Base-by-base conservation (phyloP, 2,329 filamentous ascomycete species). In the Diplodia mutila region DNA sequence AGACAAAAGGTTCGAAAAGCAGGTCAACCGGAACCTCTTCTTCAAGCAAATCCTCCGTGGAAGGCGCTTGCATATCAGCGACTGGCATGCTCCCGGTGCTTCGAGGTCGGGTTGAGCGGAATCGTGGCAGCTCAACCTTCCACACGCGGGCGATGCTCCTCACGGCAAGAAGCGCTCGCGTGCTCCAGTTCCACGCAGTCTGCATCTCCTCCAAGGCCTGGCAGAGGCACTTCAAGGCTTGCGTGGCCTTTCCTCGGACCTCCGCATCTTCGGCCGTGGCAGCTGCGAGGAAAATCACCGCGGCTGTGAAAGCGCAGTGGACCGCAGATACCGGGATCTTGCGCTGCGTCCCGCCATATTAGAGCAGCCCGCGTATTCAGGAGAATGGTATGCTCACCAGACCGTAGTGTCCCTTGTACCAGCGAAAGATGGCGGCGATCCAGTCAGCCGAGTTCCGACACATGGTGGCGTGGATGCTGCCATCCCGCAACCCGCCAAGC, bases 301-400 rank as follows among this genome's bases (percentile, higher is more conserved):
- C 57, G 25, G 57, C 57, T 3, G 57, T 61, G 57, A 61, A 61
- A 12, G 57, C 57, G 32, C 57, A 61, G 39, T 61, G 57, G 1
- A 61, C 57, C 0, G 57, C 57, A 1, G 57, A 48, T 6, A 49
- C 32, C 2, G 57, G 39, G 6, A 61, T 32, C 3, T 14, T 7
- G 21, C 57, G 39, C 57, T 61, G 18, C 42, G 5, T 25, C 29
- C 4, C 29, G 29, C 29, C 9, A 32, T 8, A 32, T 32, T 32
- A 32, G 29, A 32, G 29, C 29, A 32, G 9, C 4, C 29, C 4
- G 4, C 29, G 9, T 32, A 8, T 32, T 1, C 9, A 23, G 12
- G 32, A 11, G 11, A 11, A 34, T 5, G 8, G 42, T 8, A 8
- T 32, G 29, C 42, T 48, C 21, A 49, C 57, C 8, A 61, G 25